Base-by-base conservation (phyloP, 345 rosid genomes). In the Sonneratia caseolaris region DNA sequence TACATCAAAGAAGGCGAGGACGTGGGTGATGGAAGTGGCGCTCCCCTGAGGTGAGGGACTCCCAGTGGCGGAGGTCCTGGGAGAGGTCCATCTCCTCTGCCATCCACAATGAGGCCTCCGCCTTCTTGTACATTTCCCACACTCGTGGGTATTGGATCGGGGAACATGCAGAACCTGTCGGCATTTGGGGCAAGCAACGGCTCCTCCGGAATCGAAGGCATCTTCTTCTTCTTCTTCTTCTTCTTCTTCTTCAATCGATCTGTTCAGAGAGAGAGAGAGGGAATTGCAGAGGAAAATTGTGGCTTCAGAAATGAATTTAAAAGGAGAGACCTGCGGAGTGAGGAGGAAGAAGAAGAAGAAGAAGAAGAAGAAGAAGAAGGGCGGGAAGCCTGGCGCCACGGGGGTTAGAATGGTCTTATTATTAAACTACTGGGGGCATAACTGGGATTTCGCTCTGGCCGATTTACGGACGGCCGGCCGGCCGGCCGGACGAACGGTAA, bases 81-180 rank as follows among this genome's bases (percentile, higher is more conserved):
- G 32, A 27, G 32, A 27, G 32, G 32, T 27, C 32, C 32, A 27
- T 1, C 32, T 27, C 32, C 32, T 27, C 32, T 27, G 32, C 32
- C 32, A 27, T 27, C 32, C 32, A 27, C 32, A 27, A 27, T 27
- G 0, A 27, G 32, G 32, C 32, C 32, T 27, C 32, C 32, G 32
- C 32, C 32, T 27, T 27, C 32, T 27, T 27, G 32, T 40, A 0
- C 98, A 94, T 91, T 68, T 94, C 96, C 98, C 97, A 94, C 55
- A 94, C 84, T 80, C 88, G 79, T 0, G 98, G 97, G 76, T 88
- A 90, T 22, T 91, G 88, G 71, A 88, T 88, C 0, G 98, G 98
- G 45, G 45, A 94, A 94, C 98, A 92, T 92, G 59, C 97, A 91
- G 85, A 94, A 91, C 7, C 93, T 83, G 78, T 83, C 96, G 0